These are phyloP conservation scores for Byssothecium circinans DNA, from an alignment of 2,329 filamentous ascomycete genomes.

Conservation along the genomic window DNA sequence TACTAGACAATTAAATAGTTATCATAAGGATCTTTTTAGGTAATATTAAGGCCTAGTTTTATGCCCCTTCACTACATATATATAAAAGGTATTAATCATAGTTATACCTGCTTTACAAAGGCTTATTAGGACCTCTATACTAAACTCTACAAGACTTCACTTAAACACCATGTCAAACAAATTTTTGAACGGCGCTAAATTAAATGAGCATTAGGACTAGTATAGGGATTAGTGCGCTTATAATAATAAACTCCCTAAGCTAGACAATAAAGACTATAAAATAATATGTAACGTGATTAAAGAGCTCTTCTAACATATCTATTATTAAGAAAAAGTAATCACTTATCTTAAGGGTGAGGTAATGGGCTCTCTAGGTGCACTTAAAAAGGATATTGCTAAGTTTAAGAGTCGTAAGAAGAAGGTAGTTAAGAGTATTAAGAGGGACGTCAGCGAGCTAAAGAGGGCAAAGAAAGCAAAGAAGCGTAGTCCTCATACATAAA, in stretches of 20 bases:
- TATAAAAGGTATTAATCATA: not conserved
- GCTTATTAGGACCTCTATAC: conserved; percentile 4
- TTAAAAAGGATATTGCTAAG: conserved; percentile 3
- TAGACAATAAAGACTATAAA: conserved; percentile 7
- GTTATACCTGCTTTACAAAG: conserved; percentile 1
- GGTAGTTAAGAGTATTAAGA: not conserved
- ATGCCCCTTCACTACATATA: conserved; percentile 3
- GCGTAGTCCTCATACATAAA: conserved; percentile 7
- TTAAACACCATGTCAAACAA: conserved; percentile 4
- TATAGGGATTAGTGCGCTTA: conserved; percentile 6
- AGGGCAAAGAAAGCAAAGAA: conserved; percentile 6
- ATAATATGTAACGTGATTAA: conserved; percentile 7
- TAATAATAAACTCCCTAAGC: conserved; percentile 6
- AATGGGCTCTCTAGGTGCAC: conserved; percentile 4
- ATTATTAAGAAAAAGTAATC: conserved; percentile 8
- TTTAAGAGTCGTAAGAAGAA: conserved; percentile 6
- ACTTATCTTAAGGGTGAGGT: conserved; percentile 6
- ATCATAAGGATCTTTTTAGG: not conserved
- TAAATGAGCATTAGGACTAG: conserved; percentile 6
- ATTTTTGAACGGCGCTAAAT: conserved; percentile 5
- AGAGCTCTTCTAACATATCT: conserved; percentile 8
- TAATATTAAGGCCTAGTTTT: conserved; percentile 4
- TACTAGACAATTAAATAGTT: too few relatives aligned
- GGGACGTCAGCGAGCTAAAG: conserved; percentile 3
- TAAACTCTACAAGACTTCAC: conserved; percentile 8